Evolutionary conservation across 2,329 filamentous ascomycete genomes (phyloP), one percentile per base, ranked within the genome.

Genomic region (Ophiostoma triangulosporum): DNA sequence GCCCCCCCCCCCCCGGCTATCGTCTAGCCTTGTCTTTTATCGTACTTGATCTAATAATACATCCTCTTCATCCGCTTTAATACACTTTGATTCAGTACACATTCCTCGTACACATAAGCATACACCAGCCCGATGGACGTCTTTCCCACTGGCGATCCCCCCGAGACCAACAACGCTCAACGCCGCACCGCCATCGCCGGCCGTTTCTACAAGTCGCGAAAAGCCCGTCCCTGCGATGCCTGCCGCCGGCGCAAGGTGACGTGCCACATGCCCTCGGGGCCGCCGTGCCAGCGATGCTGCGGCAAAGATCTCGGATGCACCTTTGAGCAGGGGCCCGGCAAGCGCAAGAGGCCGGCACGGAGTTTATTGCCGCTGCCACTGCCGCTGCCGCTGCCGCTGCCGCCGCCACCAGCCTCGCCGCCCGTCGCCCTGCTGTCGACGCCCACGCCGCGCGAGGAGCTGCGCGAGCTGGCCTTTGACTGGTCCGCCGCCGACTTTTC

Each of bases 141-240:
- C 20, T 24, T 15, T 40, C 8, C n/a, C 14, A 11, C 20, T 2
- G 24, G 14, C 36, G 20, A 40, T 5, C 12, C 7, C 11, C 17
- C 9, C 36, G 9, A 24, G n/a, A 24, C 20, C 20, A 24, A 4
- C 20, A 40, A 22, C 36, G n/a, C n/a, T n/a, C n/a, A n/a, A n/a
- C n/a, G n/a, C n/a, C n/a, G n/a, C n/a, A n/a, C n/a, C n/a, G n/a
- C n/a, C n/a, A n/a, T n/a, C n/a, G n/a, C n/a, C n/a, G 56, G 53
- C 45, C 55, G 56, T 36, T 53, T 54, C 46, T 59, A 59, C 54
- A 59, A 59, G 50, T 58, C 57, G 2, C 57, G 57, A 22, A 59
- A 59, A 33, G 36, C 54, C 8, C 54, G 57, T 11, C 57, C 57
- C 4, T 59, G 57, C 31, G 57, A 59, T 33, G 57, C 53, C 31